Evolutionary conservation across 768 basidiomycete species (phyloP).

Genomic region (Phlegmacium glaucopus): DNA sequence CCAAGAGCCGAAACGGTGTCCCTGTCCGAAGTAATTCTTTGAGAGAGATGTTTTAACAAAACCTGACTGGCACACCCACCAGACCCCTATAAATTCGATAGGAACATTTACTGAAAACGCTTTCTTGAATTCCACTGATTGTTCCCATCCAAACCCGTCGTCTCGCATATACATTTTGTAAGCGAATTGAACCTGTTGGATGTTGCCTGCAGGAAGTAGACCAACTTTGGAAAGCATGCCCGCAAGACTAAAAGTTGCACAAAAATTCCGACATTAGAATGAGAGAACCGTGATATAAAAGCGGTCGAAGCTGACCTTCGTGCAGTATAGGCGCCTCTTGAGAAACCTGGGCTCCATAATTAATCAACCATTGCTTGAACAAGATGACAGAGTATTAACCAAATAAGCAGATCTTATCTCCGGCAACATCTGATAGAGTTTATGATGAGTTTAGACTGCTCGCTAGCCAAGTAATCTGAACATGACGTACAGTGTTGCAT

Average conservation of each 20-base stretch:
- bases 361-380: not conserved
- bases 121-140: conserved; percentile 52
- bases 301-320: conserved; percentile 33
- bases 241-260: conserved; percentile 36
- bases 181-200: conserved; percentile 60
- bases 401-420: conserved; percentile 62
- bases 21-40: conserved; percentile 30
- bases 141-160: conserved; percentile 44
- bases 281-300: too few relatives aligned
- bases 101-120: conserved; percentile 50
- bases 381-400: conserved; percentile 26
- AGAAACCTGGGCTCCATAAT: conserved; percentile 40
- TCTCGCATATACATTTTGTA: conserved; percentile 58
- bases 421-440: conserved; percentile 33
- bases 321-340: conserved; percentile 63
- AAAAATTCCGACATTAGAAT: not conserved
- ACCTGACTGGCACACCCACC: conserved; percentile 30
- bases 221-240: conserved; percentile 54
- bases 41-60: not conserved
- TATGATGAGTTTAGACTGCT: not conserved
- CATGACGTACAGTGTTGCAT: conserved; percentile 50
- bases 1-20: conserved; percentile 71
- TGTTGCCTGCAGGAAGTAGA: conserved; percentile 42
- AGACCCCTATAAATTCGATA: conserved; percentile 61
- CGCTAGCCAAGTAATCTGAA: not conserved